phyloP scores from a whole-genome alignment of 495 filamentous ascomycete genomes.

The Talaromyces thailandensis region DNA sequence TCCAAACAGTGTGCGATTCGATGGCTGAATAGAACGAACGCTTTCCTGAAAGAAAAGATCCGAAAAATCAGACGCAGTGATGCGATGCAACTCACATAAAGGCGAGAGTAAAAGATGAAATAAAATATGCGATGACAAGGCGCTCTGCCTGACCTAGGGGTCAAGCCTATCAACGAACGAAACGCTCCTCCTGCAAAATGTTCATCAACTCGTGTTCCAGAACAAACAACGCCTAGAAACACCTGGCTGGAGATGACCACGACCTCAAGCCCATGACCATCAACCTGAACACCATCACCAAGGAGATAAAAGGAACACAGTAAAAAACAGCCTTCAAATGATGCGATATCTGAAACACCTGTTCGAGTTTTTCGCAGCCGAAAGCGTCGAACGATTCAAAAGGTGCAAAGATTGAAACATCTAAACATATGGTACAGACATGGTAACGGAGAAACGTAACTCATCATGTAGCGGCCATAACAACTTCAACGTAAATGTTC shows the following conservation, averaged over 20 bases:
- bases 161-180: neutral
- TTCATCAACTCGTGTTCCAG: neutral
- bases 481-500: slow-evolving; percentile 2
- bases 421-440: slow-evolving; percentile 6
- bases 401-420: neutral
- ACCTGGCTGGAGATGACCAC: neutral
- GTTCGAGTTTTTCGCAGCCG: neutral
- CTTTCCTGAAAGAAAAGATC: neutral
- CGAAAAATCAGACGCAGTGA: neutral
- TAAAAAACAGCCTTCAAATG: neutral
- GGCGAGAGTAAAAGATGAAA: neutral
- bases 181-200: neutral
- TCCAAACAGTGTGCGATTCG: neutral
- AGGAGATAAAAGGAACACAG: neutral
- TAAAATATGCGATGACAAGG: neutral
- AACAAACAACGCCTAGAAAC: slow-evolving; percentile 3
- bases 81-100: neutral
- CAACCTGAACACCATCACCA: slow-evolving; percentile 1
- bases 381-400: neutral
- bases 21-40: neutral
- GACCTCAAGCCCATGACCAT: neutral
- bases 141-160: neutral
- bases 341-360: neutral
- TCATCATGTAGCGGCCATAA: slow-evolving; percentile 3
- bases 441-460: neutral